phyloP scores from a whole-genome alignment of 768 basidiomycete genomes.

The Boletus fagicola region DNA sequence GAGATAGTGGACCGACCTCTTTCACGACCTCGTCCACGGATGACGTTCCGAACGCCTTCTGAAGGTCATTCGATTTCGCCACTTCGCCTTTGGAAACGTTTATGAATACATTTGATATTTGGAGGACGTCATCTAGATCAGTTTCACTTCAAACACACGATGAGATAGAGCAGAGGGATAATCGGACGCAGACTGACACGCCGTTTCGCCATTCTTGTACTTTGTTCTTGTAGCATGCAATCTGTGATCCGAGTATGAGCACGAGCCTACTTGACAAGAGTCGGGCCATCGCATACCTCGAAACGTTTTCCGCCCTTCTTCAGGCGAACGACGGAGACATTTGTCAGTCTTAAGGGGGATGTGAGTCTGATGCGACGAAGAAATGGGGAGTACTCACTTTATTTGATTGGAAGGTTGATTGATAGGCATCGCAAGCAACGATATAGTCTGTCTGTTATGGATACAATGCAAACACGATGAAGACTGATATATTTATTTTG shows the following conservation, averaged over 20 bases:
- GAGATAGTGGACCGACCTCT: slow-evolving; percentile 53
- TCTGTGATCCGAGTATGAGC: slow-evolving; percentile 41
- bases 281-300: slow-evolving; percentile 53
- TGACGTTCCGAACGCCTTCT: slow-evolving; percentile 86
- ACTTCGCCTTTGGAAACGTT: slow-evolving; percentile 97
- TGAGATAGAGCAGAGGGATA: not conserved
- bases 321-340: slow-evolving; percentile 92
- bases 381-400: slow-evolving; percentile 48
- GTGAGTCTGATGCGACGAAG: slow-evolving; percentile 1
- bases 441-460: not conserved
- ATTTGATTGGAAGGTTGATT: slow-evolving; percentile 90
- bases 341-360: slow-evolving; percentile 70
- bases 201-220: slow-evolving; percentile 95
- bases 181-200: slow-evolving; percentile 52
- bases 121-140: slow-evolving; percentile 91
- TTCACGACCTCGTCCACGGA: slow-evolving; percentile 71
- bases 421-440: slow-evolving; percentile 39
- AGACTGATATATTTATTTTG: not conserved
- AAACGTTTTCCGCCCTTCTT: slow-evolving; percentile 98
- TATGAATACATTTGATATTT: slow-evolving; percentile 92
- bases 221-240: slow-evolving; percentile 99
- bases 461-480: not conserved
- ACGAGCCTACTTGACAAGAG: not conserved
- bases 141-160: slow-evolving; percentile 61
- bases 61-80: slow-evolving; percentile 83